Evolutionary conservation across 129 eudicot genomes (phyloP), one percentile per base, ranked within the genome.

Genomic region (Helianthus tuberosus): DNA sequence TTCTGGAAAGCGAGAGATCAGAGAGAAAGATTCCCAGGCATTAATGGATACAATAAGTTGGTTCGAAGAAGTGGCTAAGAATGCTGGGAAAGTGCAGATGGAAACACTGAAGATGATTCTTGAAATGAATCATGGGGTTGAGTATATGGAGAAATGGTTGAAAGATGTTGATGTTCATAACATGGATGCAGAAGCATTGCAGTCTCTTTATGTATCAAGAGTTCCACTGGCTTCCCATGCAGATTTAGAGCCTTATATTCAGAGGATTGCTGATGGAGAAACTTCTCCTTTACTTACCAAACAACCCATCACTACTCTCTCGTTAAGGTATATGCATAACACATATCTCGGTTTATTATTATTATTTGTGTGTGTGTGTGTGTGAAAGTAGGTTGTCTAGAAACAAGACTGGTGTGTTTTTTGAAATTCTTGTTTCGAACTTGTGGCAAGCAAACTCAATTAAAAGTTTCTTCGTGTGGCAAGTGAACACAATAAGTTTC

Each of bases 231-330:
- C 64, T 13, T 71, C 82, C 62, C 98, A 92, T 83, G 87, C 85
- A 52, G 96, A 92, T 85, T 77, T 92, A 57, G 93, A 92, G 81
- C 84, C 91, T 69, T 89, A 83, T 66, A 79, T 92, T 75, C 96
- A 83, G 9, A 82, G 91, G 35, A 85, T 92, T 64, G 96, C 91
- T 5, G 88, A 89, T 77, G 96, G 98, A 2, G 93, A 92, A 2
- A 77, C 80, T 32, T 77, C 80, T n/a, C n/a, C n/a, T 23, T 64
- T 89, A 10, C 85, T 92, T 74, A 92, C 98, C 66, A 81, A 78
- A 59, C 82, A 85, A 11, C 91, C 93, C 15, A 87, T 92, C 39
- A 81, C 86, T 2, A 82, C 87, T 68, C 82, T 92, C 71, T 92
- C 98, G 32, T 87, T 92, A 27, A 92, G 96, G 98, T 14, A 14